Base-by-base conservation (phyloP, 192 early-diverging fungal species). In the Entophlyctis helioformis region DNA sequence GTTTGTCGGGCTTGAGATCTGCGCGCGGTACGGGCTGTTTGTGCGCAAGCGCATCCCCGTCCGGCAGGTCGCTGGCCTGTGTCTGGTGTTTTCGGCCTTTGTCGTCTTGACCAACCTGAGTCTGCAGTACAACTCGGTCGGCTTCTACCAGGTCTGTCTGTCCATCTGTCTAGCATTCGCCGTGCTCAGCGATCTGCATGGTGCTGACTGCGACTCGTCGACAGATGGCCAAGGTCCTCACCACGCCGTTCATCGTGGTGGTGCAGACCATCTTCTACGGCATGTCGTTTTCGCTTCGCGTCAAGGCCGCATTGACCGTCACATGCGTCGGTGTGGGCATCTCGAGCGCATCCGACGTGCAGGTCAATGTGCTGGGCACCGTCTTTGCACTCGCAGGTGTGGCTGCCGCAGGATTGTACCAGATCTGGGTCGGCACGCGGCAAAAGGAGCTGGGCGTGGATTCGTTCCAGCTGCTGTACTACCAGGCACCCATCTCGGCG, bases 401-500 rank as follows among this genome's bases (percentile, higher is more conserved):
- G 18, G 24, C 42, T 13, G 48, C 42, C 16, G 42, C 48, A 3
- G 11, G 21, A 3, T 21, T 49, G 10, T 49, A 49, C 35, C 48
- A 49, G 37, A 49, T 49, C 36, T 40, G 5, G 36, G 36, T 49
- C 21, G 48, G 48, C 8, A 49, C 48, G 4, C 44, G 26, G 48
- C 48, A 49, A 23, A 49, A 40, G 36, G 48, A 49, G 36, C 48
- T 49, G 4, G 36, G 26, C 6, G 19, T 21, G 2, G 26, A 49
- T 26, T 33, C 48, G 34, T 6, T 49, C 9, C 48, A 49, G 37
- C 48, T 49, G 19, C 35, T 49, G 3, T 24, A 37, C 26, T 37
- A 49, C 48, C 48, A 49, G 37, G 48, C 48, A 4, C 48, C 48
- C 36, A 4, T 49, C 36, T 49, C 48, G 48, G 48, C 48, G 5